phyloP scores from a whole-genome alignment of 495 filamentous ascomycete genomes.

The Paragyromitra xinjiangensis region DNA sequence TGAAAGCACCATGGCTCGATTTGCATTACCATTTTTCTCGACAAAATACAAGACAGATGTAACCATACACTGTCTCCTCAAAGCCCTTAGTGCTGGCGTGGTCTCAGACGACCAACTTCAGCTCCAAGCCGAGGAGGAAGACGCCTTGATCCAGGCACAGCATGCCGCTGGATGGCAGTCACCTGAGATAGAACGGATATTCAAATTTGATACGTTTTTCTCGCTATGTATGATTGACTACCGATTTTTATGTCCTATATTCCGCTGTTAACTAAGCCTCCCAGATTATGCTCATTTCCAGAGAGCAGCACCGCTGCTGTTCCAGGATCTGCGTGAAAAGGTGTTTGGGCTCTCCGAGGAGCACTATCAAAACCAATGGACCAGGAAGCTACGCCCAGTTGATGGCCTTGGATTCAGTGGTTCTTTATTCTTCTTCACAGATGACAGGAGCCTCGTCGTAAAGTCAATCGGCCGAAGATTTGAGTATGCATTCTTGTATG shows the following conservation, averaged over 20 bases:
- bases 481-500: slow-evolving; percentile 54
- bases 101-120: slow-evolving; percentile 33
- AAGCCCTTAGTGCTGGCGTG: slow-evolving; percentile 22
- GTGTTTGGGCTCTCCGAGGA: slow-evolving; percentile 49
- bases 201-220: slow-evolving; percentile 48
- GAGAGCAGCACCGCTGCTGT: slow-evolving; percentile 55
- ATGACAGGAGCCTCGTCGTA: slow-evolving; percentile 50
- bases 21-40: slow-evolving; percentile 46
- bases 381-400: slow-evolving; percentile 33
- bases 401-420: slow-evolving; percentile 54
- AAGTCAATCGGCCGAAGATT: slow-evolving; percentile 55
- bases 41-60: slow-evolving; percentile 52
- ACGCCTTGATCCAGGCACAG: not conserved
- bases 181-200: slow-evolving; percentile 34
- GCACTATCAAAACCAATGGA: slow-evolving; percentile 50
- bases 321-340: slow-evolving; percentile 44
- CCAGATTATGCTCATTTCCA: slow-evolving; percentile 48
- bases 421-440: slow-evolving; percentile 51
- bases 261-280: not conserved
- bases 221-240: slow-evolving; percentile 45
- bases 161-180: slow-evolving; percentile 30
- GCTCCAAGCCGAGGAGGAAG: slow-evolving; percentile 17
- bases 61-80: slow-evolving; percentile 47
- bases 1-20: slow-evolving; percentile 27
- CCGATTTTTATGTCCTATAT: not conserved